phyloP scores from a whole-genome alignment of 78 protist genomes.

The Trichosphaerium sp. region DNA sequence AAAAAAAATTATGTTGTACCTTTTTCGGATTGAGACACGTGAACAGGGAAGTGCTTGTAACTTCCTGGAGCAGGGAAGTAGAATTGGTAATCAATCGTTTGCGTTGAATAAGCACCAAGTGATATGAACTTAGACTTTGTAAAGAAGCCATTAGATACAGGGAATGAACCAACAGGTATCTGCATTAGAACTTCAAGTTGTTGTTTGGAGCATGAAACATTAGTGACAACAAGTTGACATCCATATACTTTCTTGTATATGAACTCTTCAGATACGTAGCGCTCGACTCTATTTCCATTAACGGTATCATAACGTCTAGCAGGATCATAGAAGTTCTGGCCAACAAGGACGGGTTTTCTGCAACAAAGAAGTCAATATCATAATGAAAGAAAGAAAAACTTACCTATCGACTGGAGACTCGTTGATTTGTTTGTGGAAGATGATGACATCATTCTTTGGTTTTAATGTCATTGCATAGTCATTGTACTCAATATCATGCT shows the following conservation, averaged over 20 bases:
- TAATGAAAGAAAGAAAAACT: neutral
- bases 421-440: conserved; percentile 31
- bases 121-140: conserved; percentile 1
- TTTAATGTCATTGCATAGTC: conserved; percentile 4
- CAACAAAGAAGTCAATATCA: no score
- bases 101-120: conserved; percentile 8
- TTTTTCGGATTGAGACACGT: conserved; percentile 7
- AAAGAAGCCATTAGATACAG: conserved; percentile 24
- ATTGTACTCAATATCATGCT: neutral
- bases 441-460: conserved; percentile 14
- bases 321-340: conserved; percentile 34
- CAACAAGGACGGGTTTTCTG: conserved; percentile 18
- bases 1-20: no score
- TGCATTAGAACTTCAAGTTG: conserved; percentile 22
- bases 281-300: no score
- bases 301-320: neutral
- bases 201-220: conserved; percentile 18
- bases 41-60: conserved; percentile 32
- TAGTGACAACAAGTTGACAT: conserved; percentile 20
- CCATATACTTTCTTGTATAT: conserved; percentile 17
- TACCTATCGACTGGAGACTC: neutral
- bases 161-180: conserved; percentile 28
- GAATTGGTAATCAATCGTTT: conserved; percentile 12
- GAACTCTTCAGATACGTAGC: conserved; percentile 18
- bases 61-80: conserved; percentile 32